Conservation (phyloP, 352 stramenopile species). For the Phytophthora meadii region DNA sequence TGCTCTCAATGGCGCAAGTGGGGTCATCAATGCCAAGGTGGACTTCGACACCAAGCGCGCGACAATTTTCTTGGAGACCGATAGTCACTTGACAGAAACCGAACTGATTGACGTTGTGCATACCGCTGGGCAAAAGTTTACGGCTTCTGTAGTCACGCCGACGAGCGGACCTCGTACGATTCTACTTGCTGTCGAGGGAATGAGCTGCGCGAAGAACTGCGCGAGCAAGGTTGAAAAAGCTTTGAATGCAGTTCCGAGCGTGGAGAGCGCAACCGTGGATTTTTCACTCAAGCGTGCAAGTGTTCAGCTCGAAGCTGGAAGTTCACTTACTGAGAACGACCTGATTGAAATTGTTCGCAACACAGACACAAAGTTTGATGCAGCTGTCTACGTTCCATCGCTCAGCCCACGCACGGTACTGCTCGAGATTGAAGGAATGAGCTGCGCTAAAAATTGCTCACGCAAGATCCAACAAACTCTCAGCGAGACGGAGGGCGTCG, state of each 20-base stretch:
- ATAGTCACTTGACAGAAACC: conserved; percentile 64
- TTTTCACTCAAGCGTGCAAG: conserved; percentile 70
- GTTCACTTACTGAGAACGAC: conserved; percentile 54
- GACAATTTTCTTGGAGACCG: conserved; percentile 78
- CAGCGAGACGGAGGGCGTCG: conserved; percentile 59
- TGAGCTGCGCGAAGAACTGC: conserved; percentile 87
- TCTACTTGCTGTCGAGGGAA: conserved; percentile 67
- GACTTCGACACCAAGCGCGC: conserved; percentile 81
- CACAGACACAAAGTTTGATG: conserved; percentile 70
- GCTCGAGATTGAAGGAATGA: conserved; percentile 74
- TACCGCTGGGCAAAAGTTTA: conserved; percentile 68
- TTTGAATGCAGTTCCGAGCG: conserved; percentile 51
- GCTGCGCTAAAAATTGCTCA: conserved; percentile 68
- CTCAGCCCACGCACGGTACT: conserved; percentile 45
- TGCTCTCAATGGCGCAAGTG: conserved; percentile 59
- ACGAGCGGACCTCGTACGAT: conserved; percentile 54
- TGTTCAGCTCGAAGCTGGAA: conserved; percentile 62
- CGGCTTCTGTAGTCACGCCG: conserved; percentile 53
- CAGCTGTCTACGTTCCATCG: conserved; percentile 48
- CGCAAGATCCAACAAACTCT: conserved; percentile 78
- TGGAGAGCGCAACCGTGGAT: conserved; percentile 71
- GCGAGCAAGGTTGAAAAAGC: conserved; percentile 74
- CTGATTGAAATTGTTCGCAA: conserved; percentile 62
- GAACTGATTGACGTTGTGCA: conserved; percentile 75
- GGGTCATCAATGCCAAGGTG: conserved; percentile 83